Evolutionary conservation across 169 alveolate species (phyloP), one percentile per base, ranked within the genome.

Genomic region (Eimeria maxima): DNA sequence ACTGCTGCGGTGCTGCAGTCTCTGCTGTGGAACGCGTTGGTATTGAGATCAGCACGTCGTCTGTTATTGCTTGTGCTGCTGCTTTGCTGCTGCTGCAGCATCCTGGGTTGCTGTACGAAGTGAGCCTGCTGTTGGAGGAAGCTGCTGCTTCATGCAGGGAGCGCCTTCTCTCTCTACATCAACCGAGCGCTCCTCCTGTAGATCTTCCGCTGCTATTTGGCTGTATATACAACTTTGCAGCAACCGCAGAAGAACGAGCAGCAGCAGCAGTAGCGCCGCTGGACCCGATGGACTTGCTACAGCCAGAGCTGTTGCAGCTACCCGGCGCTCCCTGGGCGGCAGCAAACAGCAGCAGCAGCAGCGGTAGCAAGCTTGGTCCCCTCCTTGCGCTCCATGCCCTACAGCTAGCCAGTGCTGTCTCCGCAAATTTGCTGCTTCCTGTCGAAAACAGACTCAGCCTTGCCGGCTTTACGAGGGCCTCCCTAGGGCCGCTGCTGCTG

Each of bases 91-190:
- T 14, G 84, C 45, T 63, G 89, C 90, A 91, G 95, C 95, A 91
- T 91, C 95, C 95, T 20, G 95, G 90, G 42, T 63, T 91, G 47
- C 33, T 91, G 76, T 83, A 91, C 45, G 90, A 91, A 57, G 80
- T 91, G 38, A 91, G 95, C 81, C 33, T 33, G 44, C 29, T 91
- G 38, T 80, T 91, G 22, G 57, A 83, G 90, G 95, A 91, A 53
- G 89, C 95, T 16, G 95, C 95, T 11, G 86, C 73, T 45, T 29
- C 90, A 4, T 63, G 90, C 50, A 83, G 90, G 14, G 80, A 53
- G 13, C 7, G 90, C 8, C 80, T 91, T 53, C 89, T 78, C 22
- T 78, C 89, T 33, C 60, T 78, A 29, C 89, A 78, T 33, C 44
- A 11, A 6, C 89, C 89, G n/a, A 60, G 89, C 14, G 67, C 24